Evolutionary conservation across 805 yeast species (phyloP), one percentile per base, ranked within the genome.

Genomic region (Metschnikowia anglica): DNA sequence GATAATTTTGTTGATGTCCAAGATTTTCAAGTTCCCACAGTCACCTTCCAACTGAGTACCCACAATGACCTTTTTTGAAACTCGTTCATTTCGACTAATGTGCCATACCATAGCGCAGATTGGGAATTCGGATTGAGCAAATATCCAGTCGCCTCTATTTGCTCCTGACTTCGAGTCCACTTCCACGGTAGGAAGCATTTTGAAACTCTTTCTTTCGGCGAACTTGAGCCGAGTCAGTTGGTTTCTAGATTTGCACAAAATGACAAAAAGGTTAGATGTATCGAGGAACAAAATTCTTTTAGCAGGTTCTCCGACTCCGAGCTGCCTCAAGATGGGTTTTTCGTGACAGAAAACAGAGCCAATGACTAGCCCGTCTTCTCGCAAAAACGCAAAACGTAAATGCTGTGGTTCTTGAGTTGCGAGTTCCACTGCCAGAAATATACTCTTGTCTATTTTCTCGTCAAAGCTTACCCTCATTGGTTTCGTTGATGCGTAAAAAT

Each of bases 281-380:
- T 63, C 62, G 5, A 70, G 40, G 39, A 59, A 70, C 3, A 55
- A 21, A 11, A 70, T 38, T 41, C 59, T 63, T 32, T 59, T 65
- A 1, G 70, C 69, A 3, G 58, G 38, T n/a, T 68, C 73, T 1
- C 61, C 58, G 2, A 68, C 42, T 16, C 52, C 48, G 2, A 67
- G 41, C 45, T 65, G 73, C 29, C 55, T 58, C 6, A 62, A 40
- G 8, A 52, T 44, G 2, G 72, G 60, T 16, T 41, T 49, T 26
- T 44, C 51, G 31, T 58, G 59, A 2, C 62, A 49, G 4, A 54
- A 52, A 1, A 70, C 45, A 3, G 56, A 46, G 3, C 62, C 64
- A 3, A 63, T 26, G 6, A 59, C 53, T 9, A 70, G 38, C 1
- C 76, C 76, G 39, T 69, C 72, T 18, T 67, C 73, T 34, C 71